Conservation (phyloP, 2,329 filamentous ascomycete genomes). For the Pseudogymnoascus sp. region DNA sequence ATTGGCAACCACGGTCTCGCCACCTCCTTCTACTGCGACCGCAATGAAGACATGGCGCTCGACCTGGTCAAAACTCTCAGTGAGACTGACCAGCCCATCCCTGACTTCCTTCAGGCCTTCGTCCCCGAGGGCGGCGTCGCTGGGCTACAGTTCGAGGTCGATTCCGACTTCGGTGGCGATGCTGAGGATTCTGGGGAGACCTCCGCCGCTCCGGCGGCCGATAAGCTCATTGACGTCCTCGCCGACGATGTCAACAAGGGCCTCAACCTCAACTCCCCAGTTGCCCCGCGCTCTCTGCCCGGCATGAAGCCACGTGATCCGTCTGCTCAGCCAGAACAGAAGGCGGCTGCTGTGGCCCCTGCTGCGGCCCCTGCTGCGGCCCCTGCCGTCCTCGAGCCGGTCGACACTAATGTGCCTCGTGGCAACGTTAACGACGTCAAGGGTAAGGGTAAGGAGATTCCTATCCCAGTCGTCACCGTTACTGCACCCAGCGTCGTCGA, state of each 20-base stretch:
- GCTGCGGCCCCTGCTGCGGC: not conserved
- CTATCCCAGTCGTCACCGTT: not conserved
- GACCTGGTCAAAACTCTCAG: constrained; percentile 73
- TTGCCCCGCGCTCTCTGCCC: not conserved
- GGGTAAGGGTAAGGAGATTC: constrained; percentile 2
- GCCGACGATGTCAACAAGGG: not conserved
- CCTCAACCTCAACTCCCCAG: not conserved
- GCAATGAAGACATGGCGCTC: constrained; percentile 62
- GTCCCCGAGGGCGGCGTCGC: constrained; percentile 41
- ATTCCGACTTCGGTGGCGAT: constrained; percentile 19
- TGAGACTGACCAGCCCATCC: constrained; percentile 69
- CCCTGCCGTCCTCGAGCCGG: not conserved
- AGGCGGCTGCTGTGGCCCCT: not conserved
- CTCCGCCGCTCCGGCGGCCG: constrained; percentile 11
- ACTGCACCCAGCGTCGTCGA: not conserved
- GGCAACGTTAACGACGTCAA: not conserved
- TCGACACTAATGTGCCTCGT: not conserved
- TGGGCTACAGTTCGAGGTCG: constrained; percentile 22
- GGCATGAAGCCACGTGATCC: not conserved
- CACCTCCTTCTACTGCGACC: constrained; percentile 79
- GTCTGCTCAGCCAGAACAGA: not conserved
- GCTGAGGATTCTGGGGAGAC: constrained; percentile 14
- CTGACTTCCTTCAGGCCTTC: constrained; percentile 67
- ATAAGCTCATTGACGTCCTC: not conserved
- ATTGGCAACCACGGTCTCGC: constrained; percentile 83